Evolutionary conservation across 257 asterid species (phyloP), one percentile per base, ranked within the genome.

Genomic region (Solanum pimpinellifolium): DNA sequence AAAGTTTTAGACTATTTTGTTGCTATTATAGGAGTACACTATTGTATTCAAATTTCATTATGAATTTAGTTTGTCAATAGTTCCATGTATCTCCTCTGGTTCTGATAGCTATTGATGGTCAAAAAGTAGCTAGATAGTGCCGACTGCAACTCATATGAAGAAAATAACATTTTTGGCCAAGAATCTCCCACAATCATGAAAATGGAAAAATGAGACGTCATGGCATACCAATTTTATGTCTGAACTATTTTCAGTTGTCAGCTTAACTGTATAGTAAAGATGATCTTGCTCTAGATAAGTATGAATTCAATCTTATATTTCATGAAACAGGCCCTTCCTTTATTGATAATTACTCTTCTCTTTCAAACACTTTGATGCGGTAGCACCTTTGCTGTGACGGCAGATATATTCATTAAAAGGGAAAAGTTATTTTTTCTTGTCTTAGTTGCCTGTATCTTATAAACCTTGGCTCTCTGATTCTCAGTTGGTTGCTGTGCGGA

Each of bases 401-500:
- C 6, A 11, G 7, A 80, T 80, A 20, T 18, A 80, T 74, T 29
- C 68, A 74, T n/a, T 62, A 37, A 72, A 46, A 35, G 35, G 39
- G 25, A n/a, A 15, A 80, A 49, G 25, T 16, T 74, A 41, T 7
- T 20, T 52, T 52, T 84, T 88, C 85, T 60, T n/a, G 9, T 31
- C 60, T 85, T 66, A 65, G 76, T 87, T 13, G 1, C 13, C 60
- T 73, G 31, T 31, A 81, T 20, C 85, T 49, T 81, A 81, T 81
- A 81, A 49, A 81, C 31, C 29, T 49, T 10, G 85, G 29, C 31
- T 47, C 60, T 85, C 39, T 70, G 84, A 35, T 75, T 87, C 83
- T 87, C 94, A 95, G 98, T 89, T 95, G 86, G 86, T 90, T 87
- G 95, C 96, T 69, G 93, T 89, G 87, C 91, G 98, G 33, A 94